A percentile compares a stretch with the other conserved stretches of the same genome.
Evolutionary conservation across 75 land plant species (phyloP).

Genomic region (Cunninghamia lanceolata): DNA sequence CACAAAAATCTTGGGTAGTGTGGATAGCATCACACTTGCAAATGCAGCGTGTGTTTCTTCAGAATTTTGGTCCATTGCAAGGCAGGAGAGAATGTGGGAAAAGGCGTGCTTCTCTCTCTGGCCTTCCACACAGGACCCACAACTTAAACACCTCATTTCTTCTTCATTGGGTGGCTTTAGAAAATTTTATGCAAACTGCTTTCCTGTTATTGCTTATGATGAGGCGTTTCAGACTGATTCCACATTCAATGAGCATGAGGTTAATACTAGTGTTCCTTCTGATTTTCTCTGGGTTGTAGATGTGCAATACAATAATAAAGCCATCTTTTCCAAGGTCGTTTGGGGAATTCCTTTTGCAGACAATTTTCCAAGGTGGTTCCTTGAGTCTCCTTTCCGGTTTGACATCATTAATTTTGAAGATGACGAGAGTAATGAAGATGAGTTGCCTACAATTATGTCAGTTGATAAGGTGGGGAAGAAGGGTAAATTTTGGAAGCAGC

Average conservation of each 20-base stretch:
- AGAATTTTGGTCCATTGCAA: constrained; percentile 39
- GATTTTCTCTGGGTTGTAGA: constrained; percentile 31
- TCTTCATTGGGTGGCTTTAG: constrained; percentile 65
- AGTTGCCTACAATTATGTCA: not conserved
- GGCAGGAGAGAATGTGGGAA: constrained; percentile 70
- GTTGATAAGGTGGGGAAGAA: constrained; percentile 28
- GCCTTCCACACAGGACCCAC: not conserved
- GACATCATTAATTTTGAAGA: constrained; percentile 11
- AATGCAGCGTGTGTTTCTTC: constrained; percentile 67
- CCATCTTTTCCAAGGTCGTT: constrained; percentile 18
- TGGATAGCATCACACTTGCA: constrained; percentile 72
- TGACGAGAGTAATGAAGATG: not conserved
- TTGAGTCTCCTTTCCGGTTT: constrained; percentile 32
- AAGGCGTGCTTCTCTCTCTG: constrained; percentile 36
- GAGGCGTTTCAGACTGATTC: too few species aligned
- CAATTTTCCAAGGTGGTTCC: constrained; percentile 27
- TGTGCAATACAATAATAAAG: constrained; percentile 20
- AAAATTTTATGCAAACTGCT: constrained; percentile 34
- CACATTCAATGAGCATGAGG: too few species aligned
- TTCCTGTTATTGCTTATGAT: not conserved
- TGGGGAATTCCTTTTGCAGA: constrained; percentile 33
- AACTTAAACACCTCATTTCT: not conserved
- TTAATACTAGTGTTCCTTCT: constrained; percentile 14
- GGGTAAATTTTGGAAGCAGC: not conserved
- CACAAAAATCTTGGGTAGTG: constrained; percentile 59